Conservation (phyloP, 2,329 filamentous ascomycete species). For the Ophiostoma australiae region DNA sequence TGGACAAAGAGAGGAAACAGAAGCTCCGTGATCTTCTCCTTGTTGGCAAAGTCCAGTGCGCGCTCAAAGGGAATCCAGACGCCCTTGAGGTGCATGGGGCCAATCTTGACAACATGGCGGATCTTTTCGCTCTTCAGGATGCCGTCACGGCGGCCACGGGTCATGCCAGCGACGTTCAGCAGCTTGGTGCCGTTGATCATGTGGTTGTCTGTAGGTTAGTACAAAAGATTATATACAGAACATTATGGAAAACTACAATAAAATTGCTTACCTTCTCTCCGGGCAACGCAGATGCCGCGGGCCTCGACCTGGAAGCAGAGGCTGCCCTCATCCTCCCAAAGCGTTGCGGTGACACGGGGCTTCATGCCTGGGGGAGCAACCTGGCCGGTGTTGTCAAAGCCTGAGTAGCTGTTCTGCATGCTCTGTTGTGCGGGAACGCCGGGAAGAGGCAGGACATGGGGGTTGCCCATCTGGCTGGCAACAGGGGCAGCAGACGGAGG, state of each 20-base stretch:
- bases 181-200: constrained; percentile 99
- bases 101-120: constrained; percentile 96
- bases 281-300: constrained; percentile 88
- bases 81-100: constrained; percentile 97
- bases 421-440: constrained; percentile 45
- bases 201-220: constrained; percentile 67
- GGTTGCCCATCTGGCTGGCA: constrained; percentile 61
- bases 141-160: constrained; percentile 85
- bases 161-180: constrained; percentile 97
- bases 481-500: constrained; percentile 66
- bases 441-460: constrained; percentile 67
- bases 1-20: constrained; percentile 96
- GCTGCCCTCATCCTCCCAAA: constrained; percentile 98
- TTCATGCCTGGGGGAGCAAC: constrained; percentile 91
- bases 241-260: background rate
- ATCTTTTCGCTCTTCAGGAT: constrained; percentile 98
- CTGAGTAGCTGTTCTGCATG: constrained; percentile 51
- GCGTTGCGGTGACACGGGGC: constrained; percentile 87
- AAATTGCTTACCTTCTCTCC: constrained; percentile 69
- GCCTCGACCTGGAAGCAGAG: constrained; percentile 97
- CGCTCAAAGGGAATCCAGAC: constrained; percentile 98
- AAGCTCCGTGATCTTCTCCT: constrained; percentile 96
- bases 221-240: background rate
- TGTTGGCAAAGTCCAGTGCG: constrained; percentile 97
- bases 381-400: constrained; percentile 82